Evolutionary conservation across 805 yeast species (phyloP).

Genomic region (Wickerhamomyces xylosicus): DNA sequence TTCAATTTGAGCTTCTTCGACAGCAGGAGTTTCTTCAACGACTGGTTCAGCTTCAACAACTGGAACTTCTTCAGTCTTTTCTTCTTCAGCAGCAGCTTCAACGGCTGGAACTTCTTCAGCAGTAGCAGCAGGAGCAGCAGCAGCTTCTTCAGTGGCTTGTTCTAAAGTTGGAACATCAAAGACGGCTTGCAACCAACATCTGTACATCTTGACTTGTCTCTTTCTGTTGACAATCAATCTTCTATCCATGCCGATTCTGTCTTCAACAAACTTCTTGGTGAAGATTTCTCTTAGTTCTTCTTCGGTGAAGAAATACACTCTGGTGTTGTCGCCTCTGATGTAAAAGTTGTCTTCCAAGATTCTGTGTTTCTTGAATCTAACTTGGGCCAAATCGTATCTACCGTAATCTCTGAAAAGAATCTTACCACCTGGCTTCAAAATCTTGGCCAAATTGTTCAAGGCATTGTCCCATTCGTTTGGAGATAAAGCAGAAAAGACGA

Average conservation of each 20-base stretch:
- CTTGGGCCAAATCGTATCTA: conserved; percentile 90
- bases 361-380: conserved; percentile 83
- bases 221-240: conserved; percentile 86
- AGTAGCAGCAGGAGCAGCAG: not conserved
- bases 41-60: not conserved
- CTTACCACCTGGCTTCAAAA: conserved; percentile 88
- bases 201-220: conserved; percentile 86
- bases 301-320: conserved; percentile 95
- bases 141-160: not conserved
- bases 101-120: not conserved
- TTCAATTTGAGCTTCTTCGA: not conserved
- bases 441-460: conserved; percentile 51
- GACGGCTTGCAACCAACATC: conserved; percentile 95
- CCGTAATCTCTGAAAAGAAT: conserved; percentile 91
- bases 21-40: not conserved
- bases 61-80: not conserved
- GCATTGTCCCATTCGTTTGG: conserved; percentile 91
- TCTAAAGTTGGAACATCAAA: conserved; percentile 34
- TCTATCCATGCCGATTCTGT: conserved; percentile 80
- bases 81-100: not conserved
- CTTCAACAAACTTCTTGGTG: conserved; percentile 51
- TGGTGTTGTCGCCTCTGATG: conserved; percentile 94
- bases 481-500: conserved; percentile 84
- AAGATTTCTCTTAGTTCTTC: conserved; percentile 78
- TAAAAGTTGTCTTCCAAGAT: conserved; percentile 86